Base-by-base conservation (phyloP, 2,329 filamentous ascomycete species). In the Penicillium sp. region DNA sequence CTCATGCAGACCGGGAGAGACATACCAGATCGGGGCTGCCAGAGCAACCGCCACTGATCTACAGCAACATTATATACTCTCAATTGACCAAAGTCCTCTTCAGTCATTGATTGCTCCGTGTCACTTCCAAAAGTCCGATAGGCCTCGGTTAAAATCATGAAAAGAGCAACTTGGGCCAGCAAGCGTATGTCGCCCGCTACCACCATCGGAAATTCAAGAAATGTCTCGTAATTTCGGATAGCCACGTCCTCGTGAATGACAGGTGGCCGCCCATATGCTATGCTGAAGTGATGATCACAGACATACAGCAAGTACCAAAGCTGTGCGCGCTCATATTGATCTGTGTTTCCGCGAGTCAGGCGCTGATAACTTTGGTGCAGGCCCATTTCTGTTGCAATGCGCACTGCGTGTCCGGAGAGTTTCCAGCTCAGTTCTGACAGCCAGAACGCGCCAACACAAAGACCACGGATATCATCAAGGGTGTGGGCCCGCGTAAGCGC, bases 241-340 rank as follows among this genome's bases (percentile, higher is more conserved):
- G 80, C 78, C 13, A 74, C 68, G 49, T 85, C 81, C 47, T 85
- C 82, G 26, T 81, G 79, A 0, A 85, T 80, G 8, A 84, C 79
- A 0, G 81, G 79, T 1, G 81, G 80, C 2, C 84, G 74, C 2
- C 82, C 81, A 49, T 86, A 85, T 0, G 84, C 70, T 21, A 84
- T 85, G 16, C 81, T 83, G 26, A 86, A 81, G 64, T 87, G 84
- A 55, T 85, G 84, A 60, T 87, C 84, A 61, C 83, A 86, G 1
- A 85, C 82, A 60, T 86, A 87, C 0, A 85, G 68, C 31, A 85
- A 65, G 64, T 85, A 86, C 83, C 83, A 86, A 12, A 86, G 67
- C 18, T 84, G 75, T 4, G 83, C 76, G 33, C 79, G 77, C 52
- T 85, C 81, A 51, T 80, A 77, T 49, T 81, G 74, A 56, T 81